Base-by-base conservation (phyloP, 1,284 basidiomycete genomes). In the Heterobasidion annosum region DNA sequence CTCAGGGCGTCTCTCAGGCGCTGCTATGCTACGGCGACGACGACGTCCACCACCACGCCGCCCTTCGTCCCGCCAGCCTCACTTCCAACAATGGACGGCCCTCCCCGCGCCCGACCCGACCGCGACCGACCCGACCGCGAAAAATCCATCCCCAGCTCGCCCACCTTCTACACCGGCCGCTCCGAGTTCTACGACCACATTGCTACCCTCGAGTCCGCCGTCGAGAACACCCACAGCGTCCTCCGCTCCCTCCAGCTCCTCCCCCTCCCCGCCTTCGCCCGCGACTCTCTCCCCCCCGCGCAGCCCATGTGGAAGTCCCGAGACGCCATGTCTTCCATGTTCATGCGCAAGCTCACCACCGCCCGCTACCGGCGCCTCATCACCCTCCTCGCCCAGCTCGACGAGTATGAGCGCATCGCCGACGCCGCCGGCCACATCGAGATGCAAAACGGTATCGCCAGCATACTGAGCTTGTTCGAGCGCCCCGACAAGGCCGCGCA, bases 131-230 rank as follows among this genome's bases (percentile, higher is more conserved):
- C 37, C 12, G n/a, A 25, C 25, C 37, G 37, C 37, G 37, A 40
- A 40, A 40, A 40, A 40, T 3, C 12, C 12, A 40, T 12, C 12
- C 75, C 80, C 16, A 67, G 73, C 33, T 88, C 91, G 1, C 78
- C 89, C 15, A 82, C 83, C 51, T 95, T 93, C 73, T 97, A 91
- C 72, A 93, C 93, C n/a, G 88, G 84, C n/a, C 83, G 86, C 48
- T 75, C 89, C 0, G 73, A 75, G 35, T 93, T 86, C 73, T 85
- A 86, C 66, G 89, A 93, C 69, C 79, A 85, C 55, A 70, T 95
- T 44, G 72, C 76, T 33, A 70, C 77, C 48, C 79, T 96, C 16
- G 84, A 93, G 64, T 73, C 73, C 18, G 83, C 88, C 44, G 75
- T 90, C 16, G 69, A 76, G 34, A 70, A 77, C 46, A 74, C 84